A percentile compares a stretch with the other conserved stretches of the same genome.
Conservation (phyloP, 257 asterid genomes). For the Fraxinus anomala region DNA sequence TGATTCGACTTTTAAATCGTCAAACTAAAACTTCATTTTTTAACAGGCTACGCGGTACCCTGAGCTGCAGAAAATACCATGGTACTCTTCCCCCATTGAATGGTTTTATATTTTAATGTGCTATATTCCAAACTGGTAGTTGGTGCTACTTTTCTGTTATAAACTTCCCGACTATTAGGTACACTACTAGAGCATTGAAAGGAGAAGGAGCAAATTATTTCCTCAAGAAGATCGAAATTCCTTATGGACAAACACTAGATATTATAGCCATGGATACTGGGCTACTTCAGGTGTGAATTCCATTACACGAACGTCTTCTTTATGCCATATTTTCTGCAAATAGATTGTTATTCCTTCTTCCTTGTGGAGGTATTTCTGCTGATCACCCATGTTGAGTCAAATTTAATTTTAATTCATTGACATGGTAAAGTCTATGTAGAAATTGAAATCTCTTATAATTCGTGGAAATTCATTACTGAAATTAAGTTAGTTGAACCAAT, state of each 20-base stretch:
- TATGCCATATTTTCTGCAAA: not conserved
- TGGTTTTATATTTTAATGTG: not conserved
- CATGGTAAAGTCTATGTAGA: not conserved
- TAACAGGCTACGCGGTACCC: slow-evolving; percentile 53
- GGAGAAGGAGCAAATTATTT: slow-evolving; percentile 41
- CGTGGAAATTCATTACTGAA: not conserved
- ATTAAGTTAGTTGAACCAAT: not conserved
- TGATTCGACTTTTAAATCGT: not conserved
- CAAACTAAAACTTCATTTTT: slow-evolving; percentile 16
- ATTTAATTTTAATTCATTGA: not conserved
- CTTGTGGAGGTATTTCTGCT: not conserved
- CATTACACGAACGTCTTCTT: slow-evolving; percentile 1
- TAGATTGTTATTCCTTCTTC: not conserved
- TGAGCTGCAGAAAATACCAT: slow-evolving; percentile 44
- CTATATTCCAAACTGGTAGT: not conserved
- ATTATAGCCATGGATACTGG: slow-evolving; percentile 52
- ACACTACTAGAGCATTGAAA: slow-evolving; percentile 37
- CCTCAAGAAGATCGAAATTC: slow-evolving; percentile 35
- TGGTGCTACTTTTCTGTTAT: slow-evolving; percentile 6
- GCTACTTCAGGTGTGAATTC: slow-evolving; percentile 50
- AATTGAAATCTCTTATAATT: not conserved
- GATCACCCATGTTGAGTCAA: not conserved
- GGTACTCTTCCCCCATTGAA: slow-evolving; percentile 41
- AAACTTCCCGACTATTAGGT: slow-evolving; percentile 43
- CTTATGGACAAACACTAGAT: slow-evolving; percentile 48